Evolutionary conservation across 2,329 filamentous ascomycete species (phyloP).

Genomic region (Aspergillus melleus): DNA sequence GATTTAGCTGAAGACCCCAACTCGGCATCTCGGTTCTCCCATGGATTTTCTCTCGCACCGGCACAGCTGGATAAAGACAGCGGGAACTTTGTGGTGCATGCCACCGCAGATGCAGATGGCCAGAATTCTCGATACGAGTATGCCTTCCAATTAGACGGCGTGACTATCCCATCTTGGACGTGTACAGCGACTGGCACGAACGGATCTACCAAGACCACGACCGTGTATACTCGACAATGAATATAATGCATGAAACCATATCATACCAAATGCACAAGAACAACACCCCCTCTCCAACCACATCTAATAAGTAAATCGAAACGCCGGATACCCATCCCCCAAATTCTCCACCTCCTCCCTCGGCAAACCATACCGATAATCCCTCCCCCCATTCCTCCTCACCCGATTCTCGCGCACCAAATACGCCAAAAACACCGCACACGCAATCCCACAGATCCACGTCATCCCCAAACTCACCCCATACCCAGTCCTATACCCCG

Average conservation of each 20-base stretch:
- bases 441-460: slow-evolving; percentile 36
- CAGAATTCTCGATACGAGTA: slow-evolving; percentile 14
- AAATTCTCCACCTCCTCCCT: slow-evolving; percentile 39
- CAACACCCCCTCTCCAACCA: too few species aligned
- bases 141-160: slow-evolving; percentile 28
- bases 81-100: slow-evolving; percentile 19
- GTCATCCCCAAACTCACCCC: slow-evolving; percentile 31
- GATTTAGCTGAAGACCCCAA: slow-evolving; percentile 1
- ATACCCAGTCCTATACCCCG: slow-evolving; percentile 29
- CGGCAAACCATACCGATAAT: slow-evolving; percentile 34
- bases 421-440: slow-evolving; percentile 32
- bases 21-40: slow-evolving; percentile 3
- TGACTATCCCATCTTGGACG: slow-evolving; percentile 29
- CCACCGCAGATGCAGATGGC: not conserved
- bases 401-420: slow-evolving; percentile 39
- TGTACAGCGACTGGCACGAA: not conserved
- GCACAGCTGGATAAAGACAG: not conserved
- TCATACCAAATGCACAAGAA: too few species aligned
- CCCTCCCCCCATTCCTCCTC: slow-evolving; percentile 35
- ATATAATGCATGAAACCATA: not conserved
- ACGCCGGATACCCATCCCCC: slow-evolving; percentile 42
- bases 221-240: not conserved
- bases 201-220: not conserved
- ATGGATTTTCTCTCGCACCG: slow-evolving; percentile 9
- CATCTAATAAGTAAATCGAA: slow-evolving; percentile 31